Percentiles rank a stretch among this genome's conserved stretches.
These are phyloP conservation scores for Hyparrhenia diplandra DNA, from an alignment of 176 grass and related monocot species.

Conservation along the genomic window DNA sequence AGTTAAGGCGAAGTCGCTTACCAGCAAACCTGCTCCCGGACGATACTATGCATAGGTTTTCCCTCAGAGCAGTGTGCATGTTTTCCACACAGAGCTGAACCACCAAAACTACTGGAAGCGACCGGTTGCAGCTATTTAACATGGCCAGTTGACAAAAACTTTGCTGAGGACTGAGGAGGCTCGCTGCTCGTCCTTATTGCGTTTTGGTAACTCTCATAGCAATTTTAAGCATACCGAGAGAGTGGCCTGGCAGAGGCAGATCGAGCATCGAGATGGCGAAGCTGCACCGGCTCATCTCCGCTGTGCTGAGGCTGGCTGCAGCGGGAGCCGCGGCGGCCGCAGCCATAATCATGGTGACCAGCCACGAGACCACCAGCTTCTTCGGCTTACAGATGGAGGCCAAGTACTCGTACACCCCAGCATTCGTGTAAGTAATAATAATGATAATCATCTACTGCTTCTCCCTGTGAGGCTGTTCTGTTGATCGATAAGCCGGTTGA, in stretches of 20 bases:
- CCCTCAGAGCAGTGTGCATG: neutral
- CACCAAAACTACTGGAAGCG: constrained; percentile 22
- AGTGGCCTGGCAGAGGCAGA: neutral
- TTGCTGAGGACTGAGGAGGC: neutral
- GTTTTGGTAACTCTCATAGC: too few species aligned
- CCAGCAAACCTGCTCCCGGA: constrained; percentile 23
- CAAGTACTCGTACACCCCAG: constrained; percentile 81
- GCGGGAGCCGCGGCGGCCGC: constrained; percentile 40
- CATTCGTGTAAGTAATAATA: constrained; percentile 46
- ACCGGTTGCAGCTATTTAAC: constrained; percentile 12
- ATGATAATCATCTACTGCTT: neutral
- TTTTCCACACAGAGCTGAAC: constrained; percentile 33
- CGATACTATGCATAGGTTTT: neutral
- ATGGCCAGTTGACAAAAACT: neutral
- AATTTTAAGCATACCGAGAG: neutral
- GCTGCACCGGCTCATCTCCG: constrained; percentile 27
- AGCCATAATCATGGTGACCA: constrained; percentile 82
- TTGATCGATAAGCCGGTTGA: too few species aligned
- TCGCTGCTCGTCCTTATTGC: neutral
- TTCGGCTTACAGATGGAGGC: constrained; percentile 77
- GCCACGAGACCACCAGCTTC: constrained; percentile 61
- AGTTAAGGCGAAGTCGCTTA: constrained; percentile 31
- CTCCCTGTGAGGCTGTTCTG: too few species aligned
- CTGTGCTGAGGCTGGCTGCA: constrained; percentile 54
- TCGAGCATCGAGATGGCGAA: constrained; percentile 53